These are phyloP conservation scores for Yarrowia osloensis DNA, from an alignment of 805 yeast genomes.

Conservation along the genomic window DNA sequence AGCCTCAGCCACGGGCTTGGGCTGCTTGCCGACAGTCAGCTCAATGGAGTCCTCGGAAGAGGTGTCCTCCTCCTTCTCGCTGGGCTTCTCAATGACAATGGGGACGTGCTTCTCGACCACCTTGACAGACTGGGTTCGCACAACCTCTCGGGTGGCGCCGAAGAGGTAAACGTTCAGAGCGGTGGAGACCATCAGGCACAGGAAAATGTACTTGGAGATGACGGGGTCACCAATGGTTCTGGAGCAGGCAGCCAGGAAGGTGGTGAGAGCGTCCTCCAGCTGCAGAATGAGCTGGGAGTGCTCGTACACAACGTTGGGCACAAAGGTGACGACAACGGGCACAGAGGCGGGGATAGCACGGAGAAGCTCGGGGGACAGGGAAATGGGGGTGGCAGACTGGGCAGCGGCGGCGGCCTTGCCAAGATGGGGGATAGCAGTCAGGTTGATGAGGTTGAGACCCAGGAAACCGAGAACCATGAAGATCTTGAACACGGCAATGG, in stretches of 20 bases:
- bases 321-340: constrained; percentile 43
- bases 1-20: constrained; percentile 25
- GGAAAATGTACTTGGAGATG: constrained; percentile 72
- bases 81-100: constrained; percentile 37
- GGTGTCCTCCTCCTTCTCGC: constrained; percentile 29
- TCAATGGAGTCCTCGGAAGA: constrained; percentile 33
- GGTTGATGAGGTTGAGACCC: constrained; percentile 43
- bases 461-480: constrained; percentile 42
- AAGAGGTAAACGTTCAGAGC: constrained; percentile 81
- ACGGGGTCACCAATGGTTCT: constrained; percentile 75
- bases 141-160: constrained; percentile 58
- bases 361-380: constrained; percentile 28
- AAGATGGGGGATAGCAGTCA: constrained; percentile 42
- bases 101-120: constrained; percentile 43
- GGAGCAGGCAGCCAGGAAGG: constrained; percentile 57
- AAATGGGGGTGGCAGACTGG: constrained; percentile 28
- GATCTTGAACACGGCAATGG: constrained; percentile 38
- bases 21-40: constrained; percentile 29
- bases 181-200: constrained; percentile 71
- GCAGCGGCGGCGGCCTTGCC: constrained; percentile 51
- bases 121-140: constrained; percentile 39
- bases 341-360: constrained; percentile 31
- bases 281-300: constrained; percentile 47
- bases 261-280: constrained; percentile 61
- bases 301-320: constrained; percentile 46